A percentile compares a stretch with the other conserved stretches of the same genome.
Evolutionary conservation across 2,329 filamentous ascomycete genomes (phyloP).

Genomic region (Chaetomium strumarium): DNA sequence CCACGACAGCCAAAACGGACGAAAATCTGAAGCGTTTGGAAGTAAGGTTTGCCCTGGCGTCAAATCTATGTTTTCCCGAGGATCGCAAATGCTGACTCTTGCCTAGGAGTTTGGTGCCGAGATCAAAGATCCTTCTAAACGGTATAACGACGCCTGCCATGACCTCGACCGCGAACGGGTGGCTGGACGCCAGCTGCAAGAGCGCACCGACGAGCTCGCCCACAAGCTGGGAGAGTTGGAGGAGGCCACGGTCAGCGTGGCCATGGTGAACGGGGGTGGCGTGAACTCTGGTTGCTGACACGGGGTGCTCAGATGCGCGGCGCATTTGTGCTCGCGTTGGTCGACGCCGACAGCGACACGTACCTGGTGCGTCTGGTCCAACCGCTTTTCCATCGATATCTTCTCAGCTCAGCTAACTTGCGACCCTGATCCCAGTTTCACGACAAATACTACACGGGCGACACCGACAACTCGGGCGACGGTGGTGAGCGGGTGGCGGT

Average conservation of each 20-base stretch:
- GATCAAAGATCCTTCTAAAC: too few relatives aligned
- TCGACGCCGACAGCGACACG: constrained; percentile 17
- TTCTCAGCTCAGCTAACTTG: too few relatives aligned
- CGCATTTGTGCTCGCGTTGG: constrained; percentile 15
- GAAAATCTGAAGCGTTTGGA: too few relatives aligned
- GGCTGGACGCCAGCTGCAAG: constrained; percentile 7
- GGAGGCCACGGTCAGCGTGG: too few relatives aligned
- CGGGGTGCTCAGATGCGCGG: not conserved
- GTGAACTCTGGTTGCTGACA: not conserved
- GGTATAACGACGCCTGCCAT: constrained; percentile 5
- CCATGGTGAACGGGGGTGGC: too few relatives aligned
- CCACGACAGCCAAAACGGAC: too few relatives aligned
- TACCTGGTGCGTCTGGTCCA: constrained; percentile 11
- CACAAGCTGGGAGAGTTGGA: constrained; percentile 5
- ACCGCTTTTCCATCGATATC: too few relatives aligned
- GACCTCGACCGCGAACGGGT: constrained; percentile 17
- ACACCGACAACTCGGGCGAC: constrained; percentile 6
- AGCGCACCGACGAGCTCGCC: constrained; percentile 7
- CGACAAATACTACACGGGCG: constrained; percentile 15
- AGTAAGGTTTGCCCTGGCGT: too few relatives aligned
- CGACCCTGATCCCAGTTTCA: too few relatives aligned
- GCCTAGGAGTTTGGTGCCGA: too few relatives aligned
- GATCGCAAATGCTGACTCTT: too few relatives aligned
- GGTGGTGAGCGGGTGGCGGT: constrained; percentile 12
- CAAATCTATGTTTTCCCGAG: too few relatives aligned